phyloP scores from a whole-genome alignment of 169 alveolate genomes.

The Eimeria falciformis region DNA sequence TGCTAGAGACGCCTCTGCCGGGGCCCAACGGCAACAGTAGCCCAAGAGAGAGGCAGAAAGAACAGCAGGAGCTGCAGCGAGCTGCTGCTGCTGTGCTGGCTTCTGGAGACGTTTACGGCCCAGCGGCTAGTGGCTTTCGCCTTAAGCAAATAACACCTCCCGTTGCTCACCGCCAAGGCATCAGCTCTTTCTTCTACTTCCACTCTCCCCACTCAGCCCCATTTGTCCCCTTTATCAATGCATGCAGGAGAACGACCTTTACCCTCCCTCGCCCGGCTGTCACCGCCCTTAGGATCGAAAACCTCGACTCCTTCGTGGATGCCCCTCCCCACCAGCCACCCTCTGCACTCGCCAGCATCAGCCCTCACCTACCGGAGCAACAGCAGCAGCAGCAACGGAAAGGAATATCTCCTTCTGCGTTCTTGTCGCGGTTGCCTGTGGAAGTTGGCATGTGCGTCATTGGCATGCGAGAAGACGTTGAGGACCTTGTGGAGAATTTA shows the following conservation, averaged over 20 bases:
- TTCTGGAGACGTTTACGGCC: conserved; percentile 16
- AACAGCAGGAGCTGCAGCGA: conserved; percentile 29
- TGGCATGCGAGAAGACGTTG: conserved; percentile 74
- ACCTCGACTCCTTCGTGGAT: conserved; percentile 10
- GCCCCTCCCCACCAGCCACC: conserved; percentile 29
- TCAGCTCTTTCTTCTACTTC: conserved; percentile 87
- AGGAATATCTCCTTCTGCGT: conserved; percentile 18
- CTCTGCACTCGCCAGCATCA: conserved; percentile 85
- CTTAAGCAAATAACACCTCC: conserved; percentile 91
- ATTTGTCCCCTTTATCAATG: conserved; percentile 87
- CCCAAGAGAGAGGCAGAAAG: background rate
- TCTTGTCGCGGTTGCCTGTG: conserved; percentile 11
- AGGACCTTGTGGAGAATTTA: conserved; percentile 62
- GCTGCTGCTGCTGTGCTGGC: conserved; percentile 47
- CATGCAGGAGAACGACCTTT: conserved; percentile 87
- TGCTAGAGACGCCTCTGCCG: conserved; percentile 27
- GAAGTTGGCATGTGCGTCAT: conserved; percentile 44
- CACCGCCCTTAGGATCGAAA: conserved; percentile 89
- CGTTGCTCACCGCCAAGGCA: conserved; percentile 87
- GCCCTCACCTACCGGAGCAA: conserved; percentile 81
- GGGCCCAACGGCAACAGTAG: background rate
- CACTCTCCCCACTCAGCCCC: conserved; percentile 89
- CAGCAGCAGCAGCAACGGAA: conserved; percentile 60
- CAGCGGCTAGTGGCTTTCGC: conserved; percentile 85
- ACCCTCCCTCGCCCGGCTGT: conserved; percentile 86